phyloP scores from a whole-genome alignment of 164 flowering plant genomes.

The Kingdonia uniflora region DNA sequence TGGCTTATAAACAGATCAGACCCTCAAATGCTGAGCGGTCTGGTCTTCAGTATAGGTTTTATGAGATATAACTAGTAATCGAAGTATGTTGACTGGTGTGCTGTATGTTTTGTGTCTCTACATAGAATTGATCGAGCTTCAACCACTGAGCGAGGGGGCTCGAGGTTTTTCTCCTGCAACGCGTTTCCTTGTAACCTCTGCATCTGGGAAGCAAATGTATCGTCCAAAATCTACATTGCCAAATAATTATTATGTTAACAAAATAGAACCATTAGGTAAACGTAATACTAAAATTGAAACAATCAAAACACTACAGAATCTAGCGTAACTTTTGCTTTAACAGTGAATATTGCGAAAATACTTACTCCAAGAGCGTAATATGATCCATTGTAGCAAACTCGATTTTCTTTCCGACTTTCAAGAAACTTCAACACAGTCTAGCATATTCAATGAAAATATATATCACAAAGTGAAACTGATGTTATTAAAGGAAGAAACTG shows the following conservation, averaged over 20 bases:
- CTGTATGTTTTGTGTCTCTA: constrained; percentile 36
- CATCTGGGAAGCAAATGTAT: constrained; percentile 89
- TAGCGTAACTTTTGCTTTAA: background rate
- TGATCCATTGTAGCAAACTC: constrained; percentile 46
- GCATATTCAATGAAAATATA: constrained; percentile 13
- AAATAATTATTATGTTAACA: background rate
- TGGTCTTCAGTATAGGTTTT: too few relatives aligned
- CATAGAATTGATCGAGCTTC: constrained; percentile 93
- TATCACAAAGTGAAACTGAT: background rate
- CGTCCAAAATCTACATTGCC: constrained; percentile 69
- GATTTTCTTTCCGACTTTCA: constrained; percentile 41
- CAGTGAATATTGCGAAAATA: background rate
- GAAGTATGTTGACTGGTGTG: constrained; percentile 23
- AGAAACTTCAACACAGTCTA: constrained; percentile 41
- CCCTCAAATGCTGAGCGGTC: too few relatives aligned
- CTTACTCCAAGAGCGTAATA: constrained; percentile 49
- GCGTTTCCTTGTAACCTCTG: constrained; percentile 82
- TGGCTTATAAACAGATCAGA: too few relatives aligned
- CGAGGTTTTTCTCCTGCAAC: constrained; percentile 70
- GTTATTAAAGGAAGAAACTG: background rate
- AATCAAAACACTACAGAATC: background rate
- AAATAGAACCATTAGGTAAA: too few relatives aligned
- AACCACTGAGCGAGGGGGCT: constrained; percentile 73
- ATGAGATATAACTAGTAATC: constrained; percentile 4
- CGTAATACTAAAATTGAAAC: too few relatives aligned